Percentiles rank a stretch among this genome's conserved stretches.
Conservation (phyloP, 2,329 filamentous ascomycete genomes). For the Ampelomyces quisqualis region DNA sequence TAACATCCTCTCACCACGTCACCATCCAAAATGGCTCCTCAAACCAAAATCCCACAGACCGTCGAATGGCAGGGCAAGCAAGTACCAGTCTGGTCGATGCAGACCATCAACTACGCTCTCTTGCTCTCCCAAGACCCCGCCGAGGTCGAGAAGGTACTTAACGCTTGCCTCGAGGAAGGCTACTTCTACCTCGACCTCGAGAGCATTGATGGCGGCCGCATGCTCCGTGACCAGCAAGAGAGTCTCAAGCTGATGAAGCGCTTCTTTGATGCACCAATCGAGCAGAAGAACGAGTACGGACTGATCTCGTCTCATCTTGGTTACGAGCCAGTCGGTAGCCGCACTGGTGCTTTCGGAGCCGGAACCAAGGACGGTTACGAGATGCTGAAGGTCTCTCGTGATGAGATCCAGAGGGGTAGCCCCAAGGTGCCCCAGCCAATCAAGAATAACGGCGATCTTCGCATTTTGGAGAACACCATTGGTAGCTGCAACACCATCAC, state of each 20-base stretch:
- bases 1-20: too few species aligned
- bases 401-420: constrained; percentile 34
- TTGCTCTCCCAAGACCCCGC: constrained; percentile 57
- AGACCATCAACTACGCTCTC: constrained; percentile 55
- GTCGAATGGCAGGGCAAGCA: constrained; percentile 38
- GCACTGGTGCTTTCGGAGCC: constrained; percentile 31
- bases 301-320: constrained; percentile 57
- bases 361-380: constrained; percentile 36
- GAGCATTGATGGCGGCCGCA: constrained; percentile 55
- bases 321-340: constrained; percentile 40
- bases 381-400: constrained; percentile 38
- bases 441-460: constrained; percentile 33
- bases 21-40: constrained; percentile 35
- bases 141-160: constrained; percentile 55
- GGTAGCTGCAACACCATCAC: constrained; percentile 33
- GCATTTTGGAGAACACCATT: constrained; percentile 31
- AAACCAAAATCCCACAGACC: constrained; percentile 21
- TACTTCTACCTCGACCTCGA: constrained; percentile 60
- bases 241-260: constrained; percentile 57
- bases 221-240: constrained; percentile 56
- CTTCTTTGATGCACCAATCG: constrained; percentile 56
- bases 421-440: constrained; percentile 25
- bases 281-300: constrained; percentile 59
- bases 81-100: constrained; percentile 33
- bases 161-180: constrained; percentile 54